phyloP scores from a whole-genome alignment of 768 basidiomycete genomes.

The Mycena maculata region DNA sequence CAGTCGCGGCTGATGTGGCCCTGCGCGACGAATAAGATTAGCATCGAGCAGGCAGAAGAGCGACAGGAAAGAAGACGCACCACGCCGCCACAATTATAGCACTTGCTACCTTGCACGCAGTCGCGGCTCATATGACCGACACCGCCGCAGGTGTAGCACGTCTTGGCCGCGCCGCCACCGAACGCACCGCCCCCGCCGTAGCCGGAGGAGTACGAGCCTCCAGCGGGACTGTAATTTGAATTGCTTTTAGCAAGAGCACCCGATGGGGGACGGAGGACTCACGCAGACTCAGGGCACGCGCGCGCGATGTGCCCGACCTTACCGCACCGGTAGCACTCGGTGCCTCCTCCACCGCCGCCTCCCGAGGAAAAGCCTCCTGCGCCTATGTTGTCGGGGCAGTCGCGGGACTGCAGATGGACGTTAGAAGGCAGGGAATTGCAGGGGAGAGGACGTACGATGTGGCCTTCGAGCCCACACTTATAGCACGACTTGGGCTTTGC shows the following conservation, averaged over 20 bases:
- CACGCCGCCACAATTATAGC: conserved; percentile 84
- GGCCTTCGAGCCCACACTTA: conserved; percentile 86
- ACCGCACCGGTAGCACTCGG: conserved; percentile 88
- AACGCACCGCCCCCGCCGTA: conserved; percentile 47
- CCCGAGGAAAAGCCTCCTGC: conserved; percentile 29
- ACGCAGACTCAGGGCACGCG: conserved; percentile 71
- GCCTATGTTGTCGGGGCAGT: conserved; percentile 70
- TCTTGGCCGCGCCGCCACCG: conserved; percentile 37
- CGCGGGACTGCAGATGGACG: conserved; percentile 85
- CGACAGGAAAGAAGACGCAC: too few relatives aligned
- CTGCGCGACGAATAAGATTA: too few relatives aligned
- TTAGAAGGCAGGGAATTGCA: too few relatives aligned
- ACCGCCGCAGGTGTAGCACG: conserved; percentile 86
- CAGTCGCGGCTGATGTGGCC: too few relatives aligned
- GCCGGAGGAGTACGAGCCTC: conserved; percentile 47
- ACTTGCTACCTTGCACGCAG: conserved; percentile 86
- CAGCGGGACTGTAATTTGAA: too few relatives aligned
- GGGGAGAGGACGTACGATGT: conserved; percentile 72
- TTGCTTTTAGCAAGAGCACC: not conserved
- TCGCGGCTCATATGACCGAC: conserved; percentile 90
- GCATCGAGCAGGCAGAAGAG: too few relatives aligned
- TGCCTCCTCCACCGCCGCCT: conserved; percentile 43
- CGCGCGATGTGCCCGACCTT: conserved; percentile 89
- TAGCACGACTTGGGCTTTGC: conserved; percentile 90
- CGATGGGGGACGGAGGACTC: conserved; percentile 19